phyloP scores from a whole-genome alignment of 1,284 basidiomycete genomes.

The Trichosporon asahii region DNA sequence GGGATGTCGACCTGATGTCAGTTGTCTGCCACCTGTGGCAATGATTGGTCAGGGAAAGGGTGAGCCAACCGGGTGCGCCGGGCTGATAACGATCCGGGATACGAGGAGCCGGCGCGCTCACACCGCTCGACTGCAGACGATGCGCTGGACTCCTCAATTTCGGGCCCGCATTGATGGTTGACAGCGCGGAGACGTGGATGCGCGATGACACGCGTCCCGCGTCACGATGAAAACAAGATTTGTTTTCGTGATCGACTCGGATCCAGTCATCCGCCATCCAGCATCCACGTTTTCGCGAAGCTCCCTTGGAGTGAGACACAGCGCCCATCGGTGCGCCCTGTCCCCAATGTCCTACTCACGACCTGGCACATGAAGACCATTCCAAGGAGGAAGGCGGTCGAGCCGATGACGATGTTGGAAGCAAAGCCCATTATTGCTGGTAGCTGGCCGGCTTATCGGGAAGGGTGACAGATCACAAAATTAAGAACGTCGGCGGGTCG shows the following conservation, averaged over 20 bases:
- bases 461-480: neutral
- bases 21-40: neutral
- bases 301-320: neutral
- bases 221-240: neutral
- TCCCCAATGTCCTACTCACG: conserved; percentile 30
- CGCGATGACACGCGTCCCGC: neutral
- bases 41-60: neutral
- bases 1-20: conserved; percentile 71
- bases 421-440: conserved; percentile 68
- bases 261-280: neutral
- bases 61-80: neutral
- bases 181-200: neutral
- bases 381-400: conserved; percentile 79
- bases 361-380: conserved; percentile 77
- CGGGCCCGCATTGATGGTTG: neutral
- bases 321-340: neutral
- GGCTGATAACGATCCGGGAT: neutral
- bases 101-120: neutral
- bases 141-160: neutral
- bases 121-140: neutral
- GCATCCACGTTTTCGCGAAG: neutral
- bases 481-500: neutral
- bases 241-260: neutral
- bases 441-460: neutral
- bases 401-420: conserved; percentile 74